Evolutionary conservation across 108 stramenopile genomes (phyloP), one percentile per base, ranked within the genome.

Genomic region (Fragilariopsis cylindrus): DNA sequence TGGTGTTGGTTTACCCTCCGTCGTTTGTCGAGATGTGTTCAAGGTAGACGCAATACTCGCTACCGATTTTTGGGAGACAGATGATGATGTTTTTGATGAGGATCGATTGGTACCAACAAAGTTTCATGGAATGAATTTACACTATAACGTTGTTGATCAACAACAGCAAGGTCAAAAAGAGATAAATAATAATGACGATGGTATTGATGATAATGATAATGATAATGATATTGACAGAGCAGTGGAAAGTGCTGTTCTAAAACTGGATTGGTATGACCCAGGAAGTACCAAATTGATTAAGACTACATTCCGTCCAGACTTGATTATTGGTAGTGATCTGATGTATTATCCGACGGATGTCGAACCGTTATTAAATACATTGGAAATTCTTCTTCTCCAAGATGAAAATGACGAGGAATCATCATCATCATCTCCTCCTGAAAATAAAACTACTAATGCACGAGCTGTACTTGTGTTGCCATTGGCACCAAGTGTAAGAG

Each of bases 191-290:
- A 54, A 43, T 43, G 48, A 45, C 5, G 11, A 41, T 18, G 49
- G 30, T 11, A 15, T 54, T 15, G n/a, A 54, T 54, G 15, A n/a
- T 54, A 54, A 2, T n/a, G 1, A 15, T 19, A 16, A 39, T n/a
- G 19, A 21, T 21, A 21, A 21, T 21, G 15, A 21, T 21, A 21
- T 1, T 21, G 15, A 63, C 16, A 12, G 2, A 4, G 7, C 4
- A 9, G 4, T 11, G 4, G 56, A 57, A 49, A 47, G 73, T 7
- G 41, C 56, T 19, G 69, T 82, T 5, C 56, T 65, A 64, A 56
- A 44, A 55, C 67, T 84, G 3, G 83, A 84, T 81, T 84, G 83
- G 83, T 76, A 81, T 57, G 76, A 81, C 50, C 58, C 19, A 65
- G 41, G 19, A 4, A 70, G 57, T 3, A 48, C 73, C 2, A 19